phyloP scores from a whole-genome alignment of 768 basidiomycete species.

The Pulveroboletus sp. region DNA sequence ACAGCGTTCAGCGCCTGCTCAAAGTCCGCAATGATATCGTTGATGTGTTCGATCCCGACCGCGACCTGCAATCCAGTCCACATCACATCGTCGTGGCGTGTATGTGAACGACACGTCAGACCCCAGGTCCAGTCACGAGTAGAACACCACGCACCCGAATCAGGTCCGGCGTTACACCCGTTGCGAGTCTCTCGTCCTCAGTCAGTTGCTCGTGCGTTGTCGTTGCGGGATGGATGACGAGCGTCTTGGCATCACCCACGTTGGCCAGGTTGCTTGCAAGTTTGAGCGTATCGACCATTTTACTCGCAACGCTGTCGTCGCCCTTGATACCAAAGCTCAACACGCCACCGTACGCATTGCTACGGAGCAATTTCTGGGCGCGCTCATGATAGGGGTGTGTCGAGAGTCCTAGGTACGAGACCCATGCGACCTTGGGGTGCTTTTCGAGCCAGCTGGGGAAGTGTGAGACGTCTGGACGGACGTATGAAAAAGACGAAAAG shows the following conservation, averaged over 20 bases:
- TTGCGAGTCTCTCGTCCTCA: conserved; percentile 40
- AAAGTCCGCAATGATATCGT: conserved; percentile 47
- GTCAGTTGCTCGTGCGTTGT: conserved; percentile 59
- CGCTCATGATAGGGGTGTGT: conserved; percentile 55
- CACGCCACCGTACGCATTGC: conserved; percentile 60
- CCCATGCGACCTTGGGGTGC: conserved; percentile 68
- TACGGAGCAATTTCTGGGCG: conserved; percentile 53
- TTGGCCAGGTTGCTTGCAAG: conserved; percentile 72
- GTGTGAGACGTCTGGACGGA: no score
- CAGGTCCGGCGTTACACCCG: conserved; percentile 53
- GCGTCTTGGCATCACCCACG: conserved; percentile 61
- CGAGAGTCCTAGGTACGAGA: conserved; percentile 69
- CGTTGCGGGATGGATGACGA: conserved; percentile 54
- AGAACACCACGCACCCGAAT: conserved; percentile 42
- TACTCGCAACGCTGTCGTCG: conserved; percentile 44
- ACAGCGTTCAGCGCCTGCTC: conserved; percentile 33
- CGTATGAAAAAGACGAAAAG: neutral
- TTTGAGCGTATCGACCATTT: conserved; percentile 64
- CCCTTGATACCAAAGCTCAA: conserved; percentile 76
- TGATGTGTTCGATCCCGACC: conserved; percentile 41
- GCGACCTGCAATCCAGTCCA: conserved; percentile 30
- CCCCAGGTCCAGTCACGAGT: rapidly evolving
- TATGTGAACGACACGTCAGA: neutral
- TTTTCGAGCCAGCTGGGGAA: conserved; percentile 47
- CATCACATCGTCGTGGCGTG: neutral